Base-by-base conservation (phyloP, 1,284 basidiomycete species). In the Puccinia horiana region DNA sequence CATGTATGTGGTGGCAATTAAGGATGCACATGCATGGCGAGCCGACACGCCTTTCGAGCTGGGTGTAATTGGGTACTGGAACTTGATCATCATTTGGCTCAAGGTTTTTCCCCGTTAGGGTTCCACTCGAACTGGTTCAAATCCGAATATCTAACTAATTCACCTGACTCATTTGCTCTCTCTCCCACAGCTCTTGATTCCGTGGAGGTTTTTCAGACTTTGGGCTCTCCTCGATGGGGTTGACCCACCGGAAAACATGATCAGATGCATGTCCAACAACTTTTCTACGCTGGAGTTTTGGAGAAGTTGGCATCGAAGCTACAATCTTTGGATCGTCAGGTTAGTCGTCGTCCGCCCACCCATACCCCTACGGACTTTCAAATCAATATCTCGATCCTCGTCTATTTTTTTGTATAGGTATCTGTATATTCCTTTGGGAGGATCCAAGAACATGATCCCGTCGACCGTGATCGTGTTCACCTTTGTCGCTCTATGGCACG, bases 401-500 rank as follows among this genome's bases (percentile, higher is more conserved):
- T 42, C 37, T n/a, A 5, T 77, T 35, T 58, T 80, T n/a, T 29
- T 29, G 74, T 72, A 40, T 67, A 94, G 94, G 81, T 98, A 98
- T 86, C 94, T 99, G 84, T 98, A 99, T 88, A 89, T 99, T 42
- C 96, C 96, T 0, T 89, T 98, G 11, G 96, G 96, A 11, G 96
- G 96, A 0, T 84, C 87, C 0, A 88, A 90, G 35, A 91, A 91
- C 83, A 88, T 91, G 2, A 86, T 93, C 0, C 83, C 92, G 26
- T 92, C 95, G 29, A 94, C 91, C 0, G 84, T 93, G 8, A 88
- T 97, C 26, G 92, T 98, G 42, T 99, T 99, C 88, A 93, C 96
- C 0, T 99, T 99, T 86, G 96, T 98, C n/a, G 97, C 97, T 0
- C 88, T 99, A 20, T 99, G 97, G 97, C 96, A 99, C 86, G 96